Evolutionary conservation across 108 stramenopile genomes (phyloP), one percentile per base, ranked within the genome.

Genomic region (Cylindrotheca closterium): DNA sequence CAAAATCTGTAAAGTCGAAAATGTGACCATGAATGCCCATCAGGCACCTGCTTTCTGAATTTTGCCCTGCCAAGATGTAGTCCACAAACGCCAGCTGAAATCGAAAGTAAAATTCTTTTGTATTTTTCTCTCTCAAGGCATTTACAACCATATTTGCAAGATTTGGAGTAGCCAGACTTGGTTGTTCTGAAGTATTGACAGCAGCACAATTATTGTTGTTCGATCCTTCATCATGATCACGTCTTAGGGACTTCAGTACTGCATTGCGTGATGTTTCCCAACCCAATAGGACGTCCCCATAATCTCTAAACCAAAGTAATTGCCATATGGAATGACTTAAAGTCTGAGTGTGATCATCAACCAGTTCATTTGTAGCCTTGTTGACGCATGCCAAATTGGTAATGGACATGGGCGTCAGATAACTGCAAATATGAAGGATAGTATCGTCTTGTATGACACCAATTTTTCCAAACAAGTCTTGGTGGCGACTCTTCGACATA

Each of bases 1-100:
- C 68, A 71, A 92, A 92, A 21, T 62, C 51, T 27, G 86, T 88
- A 56, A 92, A 76, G 68, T 92, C 84, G 60, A 87, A 88, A 10
- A 84, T 68, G 53, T 80, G 81, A 0, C 91, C 89, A 67, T 87
- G 79, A 10, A 92, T 56, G 22, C 85, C 88, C 22, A 92, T 66
- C 28, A 86, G 63, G 68, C 88, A 89, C 22, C 60, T 65, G 3
- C 64, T 60, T 7, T 55, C 68, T 26, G 68, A 59, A 49, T 80
- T 76, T 26, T 76, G 70, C 4, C 77, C 79, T 4, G 79, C 79
- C 27, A 59, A 33, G 29, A 65, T 34, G 66, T 72, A 51, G 42
- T 45, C 61, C 24, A 54, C 37, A 42, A 51, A 30, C n/a, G 47
- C 30, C 60, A 53, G 28, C 17, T 59, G 48, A 30, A 52, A 63